phyloP scores from a whole-genome alignment of 768 basidiomycete species.

The Macrolepiota dolichaula region DNA sequence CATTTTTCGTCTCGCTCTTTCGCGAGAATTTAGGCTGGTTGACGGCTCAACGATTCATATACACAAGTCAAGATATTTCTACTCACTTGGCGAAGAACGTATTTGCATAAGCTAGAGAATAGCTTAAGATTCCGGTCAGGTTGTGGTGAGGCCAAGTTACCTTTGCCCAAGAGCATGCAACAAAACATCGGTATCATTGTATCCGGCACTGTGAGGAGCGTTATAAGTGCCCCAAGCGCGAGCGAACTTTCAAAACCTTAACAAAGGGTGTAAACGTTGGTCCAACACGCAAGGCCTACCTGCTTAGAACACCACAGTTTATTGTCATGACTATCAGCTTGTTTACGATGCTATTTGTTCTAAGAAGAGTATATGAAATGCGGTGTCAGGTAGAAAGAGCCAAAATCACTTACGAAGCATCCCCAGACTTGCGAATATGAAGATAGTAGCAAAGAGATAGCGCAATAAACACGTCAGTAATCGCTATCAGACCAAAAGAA shows the following conservation, averaged over 20 bases:
- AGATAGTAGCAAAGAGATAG: slow-evolving; percentile 12
- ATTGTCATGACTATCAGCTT: slow-evolving; percentile 14
- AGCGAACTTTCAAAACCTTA: slow-evolving; percentile 7
- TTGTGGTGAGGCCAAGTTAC: background rate
- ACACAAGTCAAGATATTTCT: background rate
- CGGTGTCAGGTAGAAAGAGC: background rate
- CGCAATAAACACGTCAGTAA: slow-evolving; percentile 11
- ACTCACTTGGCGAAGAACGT: slow-evolving; percentile 12
- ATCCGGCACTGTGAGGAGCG: slow-evolving; percentile 5
- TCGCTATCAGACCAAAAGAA: slow-evolving; percentile 5
- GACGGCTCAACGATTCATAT: background rate
- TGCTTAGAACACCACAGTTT: slow-evolving; percentile 13
- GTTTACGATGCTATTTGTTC: background rate
- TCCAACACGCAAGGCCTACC: background rate
- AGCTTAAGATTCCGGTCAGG: background rate
- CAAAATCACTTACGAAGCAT: slow-evolving; percentile 7
- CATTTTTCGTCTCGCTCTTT: background rate
- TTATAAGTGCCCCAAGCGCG: slow-evolving; percentile 10
- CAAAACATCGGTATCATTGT: slow-evolving; percentile 1
- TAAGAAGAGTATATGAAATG: background rate
- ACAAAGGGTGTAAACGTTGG: background rate
- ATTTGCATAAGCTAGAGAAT: slow-evolving; percentile 14
- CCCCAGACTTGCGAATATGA: slow-evolving; percentile 12
- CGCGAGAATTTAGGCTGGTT: slow-evolving; percentile 9
- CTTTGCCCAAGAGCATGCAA: slow-evolving; percentile 15